Evolutionary conservation across 306 rosid species (phyloP).

Genomic region (Arachis hypogaea): DNA sequence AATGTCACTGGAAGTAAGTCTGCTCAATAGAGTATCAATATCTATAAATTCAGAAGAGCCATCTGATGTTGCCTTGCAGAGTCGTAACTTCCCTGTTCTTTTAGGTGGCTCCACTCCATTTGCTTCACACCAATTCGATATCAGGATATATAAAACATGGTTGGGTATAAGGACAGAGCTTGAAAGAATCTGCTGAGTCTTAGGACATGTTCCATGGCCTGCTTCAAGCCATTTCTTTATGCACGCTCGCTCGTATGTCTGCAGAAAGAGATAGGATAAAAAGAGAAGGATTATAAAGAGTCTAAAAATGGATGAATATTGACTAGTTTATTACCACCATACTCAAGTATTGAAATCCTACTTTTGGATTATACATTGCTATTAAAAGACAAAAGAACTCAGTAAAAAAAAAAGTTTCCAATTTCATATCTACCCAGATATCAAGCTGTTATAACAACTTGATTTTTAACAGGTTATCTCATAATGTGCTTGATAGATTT

Average conservation of each 20-base stretch:
- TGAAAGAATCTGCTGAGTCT: slow-evolving; percentile 72
- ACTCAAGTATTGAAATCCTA: background rate
- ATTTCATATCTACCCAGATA: no score
- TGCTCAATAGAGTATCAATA: slow-evolving; percentile 60
- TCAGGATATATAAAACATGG: slow-evolving; percentile 75
- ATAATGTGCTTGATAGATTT: no score
- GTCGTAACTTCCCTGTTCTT: slow-evolving; percentile 55
- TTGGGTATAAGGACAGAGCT: slow-evolving; percentile 70
- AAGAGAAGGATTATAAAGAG: slow-evolving; percentile 21
- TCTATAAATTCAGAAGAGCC: slow-evolving; percentile 62
- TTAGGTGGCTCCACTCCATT: slow-evolving; percentile 79
- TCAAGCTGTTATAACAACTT: no score
- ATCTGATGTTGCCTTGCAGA: slow-evolving; percentile 49
- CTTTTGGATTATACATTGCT: background rate
- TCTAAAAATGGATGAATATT: slow-evolving; percentile 3
- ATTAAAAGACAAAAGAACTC: background rate
- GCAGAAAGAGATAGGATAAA: slow-evolving; percentile 37
- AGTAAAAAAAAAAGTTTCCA: no score
- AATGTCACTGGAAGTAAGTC: slow-evolving; percentile 54
- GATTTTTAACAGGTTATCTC: no score
- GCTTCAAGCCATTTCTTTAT: slow-evolving; percentile 88
- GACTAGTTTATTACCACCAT: background rate
- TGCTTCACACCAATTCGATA: slow-evolving; percentile 82
- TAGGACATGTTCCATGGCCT: slow-evolving; percentile 87
- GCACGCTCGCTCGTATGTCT: slow-evolving; percentile 91